Conservation (phyloP, 2,329 filamentous ascomycete genomes). For the Leptographium procerum region DNA sequence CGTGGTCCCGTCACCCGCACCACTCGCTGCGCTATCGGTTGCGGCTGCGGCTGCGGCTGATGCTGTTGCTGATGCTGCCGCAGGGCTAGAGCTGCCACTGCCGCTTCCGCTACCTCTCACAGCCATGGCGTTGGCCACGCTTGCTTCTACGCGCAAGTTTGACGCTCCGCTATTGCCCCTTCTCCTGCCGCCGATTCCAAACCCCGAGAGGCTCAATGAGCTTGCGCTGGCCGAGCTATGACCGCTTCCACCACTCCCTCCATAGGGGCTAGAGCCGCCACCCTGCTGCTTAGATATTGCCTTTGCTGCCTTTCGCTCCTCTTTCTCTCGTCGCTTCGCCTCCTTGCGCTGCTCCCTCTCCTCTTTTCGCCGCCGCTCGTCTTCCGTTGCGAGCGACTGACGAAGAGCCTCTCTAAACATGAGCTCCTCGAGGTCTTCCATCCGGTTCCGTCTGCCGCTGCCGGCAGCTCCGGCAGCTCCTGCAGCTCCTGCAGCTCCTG, state of each 20-base stretch:
- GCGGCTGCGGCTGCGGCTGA: too few relatives aligned
- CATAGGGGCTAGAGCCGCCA: slow-evolving; percentile 31
- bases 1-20: slow-evolving; percentile 16
- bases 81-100: slow-evolving; percentile 17
- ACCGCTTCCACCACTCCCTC: slow-evolving; percentile 23
- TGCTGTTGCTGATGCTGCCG: neutral
- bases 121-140: slow-evolving; percentile 31
- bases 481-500: slow-evolving; percentile 29
- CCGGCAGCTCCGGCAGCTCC: slow-evolving; percentile 30
- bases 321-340: slow-evolving; percentile 75
- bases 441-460: slow-evolving; percentile 34
- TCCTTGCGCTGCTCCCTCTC: slow-evolving; percentile 74
- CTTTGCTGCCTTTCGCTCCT: slow-evolving; percentile 65
- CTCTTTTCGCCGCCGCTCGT: slow-evolving; percentile 77
- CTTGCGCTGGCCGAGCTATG: slow-evolving; percentile 48
- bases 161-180: slow-evolving; percentile 49
- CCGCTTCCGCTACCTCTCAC: slow-evolving; percentile 16
- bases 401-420: slow-evolving; percentile 98
- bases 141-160: slow-evolving; percentile 46
- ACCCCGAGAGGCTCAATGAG: slow-evolving; percentile 48
- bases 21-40: neutral
- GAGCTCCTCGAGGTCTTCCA: slow-evolving; percentile 89
- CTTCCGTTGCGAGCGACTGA: slow-evolving; percentile 80
- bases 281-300: slow-evolving; percentile 37
- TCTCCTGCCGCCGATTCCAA: slow-evolving; percentile 42